A percentile compares a stretch with the other conserved stretches of the same genome.
These are phyloP conservation scores for Acrasis kona DNA, from an alignment of 78 protist genomes.

Conservation along the genomic window DNA sequence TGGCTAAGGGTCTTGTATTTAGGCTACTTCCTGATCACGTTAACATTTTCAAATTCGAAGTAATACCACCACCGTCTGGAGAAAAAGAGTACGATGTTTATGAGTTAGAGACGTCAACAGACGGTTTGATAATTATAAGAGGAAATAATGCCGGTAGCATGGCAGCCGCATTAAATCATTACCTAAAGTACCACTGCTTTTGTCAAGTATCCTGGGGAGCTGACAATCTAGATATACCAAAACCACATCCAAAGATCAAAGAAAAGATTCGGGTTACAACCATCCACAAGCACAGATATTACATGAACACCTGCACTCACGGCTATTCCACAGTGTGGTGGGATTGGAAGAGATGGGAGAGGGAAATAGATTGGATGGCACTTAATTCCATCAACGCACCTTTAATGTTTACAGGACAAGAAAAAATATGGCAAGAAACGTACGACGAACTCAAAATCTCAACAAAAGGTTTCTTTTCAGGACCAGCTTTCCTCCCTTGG, in stretches of 20 bases:
- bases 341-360: slow-evolving; percentile 34
- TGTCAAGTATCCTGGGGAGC: slow-evolving; percentile 1
- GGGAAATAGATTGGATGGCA: slow-evolving; percentile 81
- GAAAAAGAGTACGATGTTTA: too few relatives aligned
- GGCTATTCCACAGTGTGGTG: slow-evolving; percentile 19
- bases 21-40: too few relatives aligned
- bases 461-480: slow-evolving; percentile 44
- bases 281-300: neutral
- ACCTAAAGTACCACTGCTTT: slow-evolving; percentile 5
- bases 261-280: too few relatives aligned
- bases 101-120: too few relatives aligned
- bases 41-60: too few relatives aligned
- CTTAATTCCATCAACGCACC: slow-evolving; percentile 66
- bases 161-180: neutral
- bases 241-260: too few relatives aligned
- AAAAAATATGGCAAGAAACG: slow-evolving; percentile 52
- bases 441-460: slow-evolving; percentile 35
- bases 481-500: slow-evolving; percentile 83
- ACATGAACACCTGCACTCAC: slow-evolving; percentile 9
- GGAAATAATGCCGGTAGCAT: slow-evolving; percentile 4
- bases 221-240: neutral
- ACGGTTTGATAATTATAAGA: neutral
- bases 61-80: too few relatives aligned
- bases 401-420: slow-evolving; percentile 68
- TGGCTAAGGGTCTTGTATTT: too few relatives aligned